Evolutionary conservation across 371 early-diverging fungal species (phyloP).

Genomic region (Mucor velutinosus): DNA sequence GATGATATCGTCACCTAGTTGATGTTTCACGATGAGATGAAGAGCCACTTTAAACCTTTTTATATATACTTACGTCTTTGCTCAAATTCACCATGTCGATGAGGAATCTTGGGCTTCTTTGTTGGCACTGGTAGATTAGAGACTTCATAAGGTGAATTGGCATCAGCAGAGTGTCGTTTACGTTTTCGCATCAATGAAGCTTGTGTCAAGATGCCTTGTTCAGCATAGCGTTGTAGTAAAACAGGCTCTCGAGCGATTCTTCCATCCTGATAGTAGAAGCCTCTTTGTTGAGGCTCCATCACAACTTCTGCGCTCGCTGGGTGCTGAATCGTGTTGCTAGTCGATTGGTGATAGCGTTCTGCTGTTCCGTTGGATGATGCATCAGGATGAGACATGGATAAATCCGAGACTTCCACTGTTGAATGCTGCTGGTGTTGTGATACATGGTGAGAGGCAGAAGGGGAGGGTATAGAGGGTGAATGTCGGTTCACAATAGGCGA

Average conservation of each 20-base stretch:
- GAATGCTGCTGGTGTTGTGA: constrained; percentile 2
- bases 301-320: constrained; percentile 6
- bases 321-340: constrained; percentile 1
- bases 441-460: not conserved
- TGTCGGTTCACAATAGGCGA: not conserved
- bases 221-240: constrained; percentile 45
- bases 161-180: constrained; percentile 39
- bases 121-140: constrained; percentile 24
- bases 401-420: not conserved
- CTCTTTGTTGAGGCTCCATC: constrained; percentile 48
- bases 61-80: constrained; percentile 41
- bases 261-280: constrained; percentile 50
- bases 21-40: not conserved
- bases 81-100: constrained; percentile 55
- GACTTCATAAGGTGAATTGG: constrained; percentile 23
- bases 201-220: constrained; percentile 48
- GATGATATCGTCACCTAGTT: constrained; percentile 50
- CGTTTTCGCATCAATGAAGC: constrained; percentile 48
- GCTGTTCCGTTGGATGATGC: not conserved
- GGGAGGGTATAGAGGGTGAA: constrained; percentile 7
- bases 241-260: constrained; percentile 45
- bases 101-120: constrained; percentile 53
- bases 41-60: not conserved
- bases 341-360: not conserved
- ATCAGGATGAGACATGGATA: not conserved